Evolutionary conservation across 176 grass and related monocot species (phyloP), one percentile per base, ranked within the genome.

Genomic region (Zizania latifolia): DNA sequence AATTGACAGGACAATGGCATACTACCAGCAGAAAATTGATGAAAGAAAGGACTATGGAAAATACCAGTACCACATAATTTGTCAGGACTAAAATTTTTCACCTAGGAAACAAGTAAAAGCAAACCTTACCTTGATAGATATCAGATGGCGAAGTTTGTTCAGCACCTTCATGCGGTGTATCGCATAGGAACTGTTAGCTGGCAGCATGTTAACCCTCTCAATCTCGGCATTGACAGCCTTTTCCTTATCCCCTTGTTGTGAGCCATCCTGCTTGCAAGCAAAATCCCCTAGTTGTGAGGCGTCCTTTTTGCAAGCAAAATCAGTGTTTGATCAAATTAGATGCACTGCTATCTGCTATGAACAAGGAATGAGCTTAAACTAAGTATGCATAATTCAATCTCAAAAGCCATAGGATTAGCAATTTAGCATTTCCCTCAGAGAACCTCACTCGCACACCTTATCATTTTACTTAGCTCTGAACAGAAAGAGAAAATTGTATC

Each of bases 161-260:
- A 97, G 81, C 44, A 97, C 90, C 36, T 87, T 85, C 48, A 89
- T 86, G 44, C 94, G 94, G 65, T 97, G 90, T 34, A 93, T 83
- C 0, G 86, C 90, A 17, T 93, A 97, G 29, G 73, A 87, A 72
- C 90, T 97, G 75, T 87, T 84, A 31, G 81, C 62, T 66, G 94
- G 94, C 4, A 97, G 88, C 53, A 80, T 82, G 63, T 86, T 93
- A 32, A 88, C 83, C 80, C 86, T 85, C 0, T 27, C 54, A 10
- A 89, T 70, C 70, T 97, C 94, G 0, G 86, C 83, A 68, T 87
- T 39, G 54, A 97, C 54, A 10, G 81, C 81, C 63, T 72, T 43
- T 68, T 68, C 87, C 74, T 61, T 92, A 36, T 89, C 77, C 69
- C 80, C 81, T 14, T 65, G 60, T 24, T 61, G 76, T 16, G 62